Evolutionary conservation across 1,139 yeast species (phyloP).

Genomic region (Blastobotrys proliferans): DNA sequence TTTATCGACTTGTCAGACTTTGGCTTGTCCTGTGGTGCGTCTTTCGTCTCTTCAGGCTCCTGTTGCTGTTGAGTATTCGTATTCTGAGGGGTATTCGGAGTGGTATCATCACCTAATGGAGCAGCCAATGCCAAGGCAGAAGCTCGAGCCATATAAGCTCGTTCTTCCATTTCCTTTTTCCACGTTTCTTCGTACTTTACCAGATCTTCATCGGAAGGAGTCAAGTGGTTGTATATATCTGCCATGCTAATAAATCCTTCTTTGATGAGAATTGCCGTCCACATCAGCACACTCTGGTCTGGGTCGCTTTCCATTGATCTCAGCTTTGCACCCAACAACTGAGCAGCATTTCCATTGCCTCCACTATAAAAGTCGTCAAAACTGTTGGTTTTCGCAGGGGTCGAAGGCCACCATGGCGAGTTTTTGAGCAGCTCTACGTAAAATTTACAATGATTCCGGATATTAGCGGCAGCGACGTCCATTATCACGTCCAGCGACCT

Average conservation of each 20-base stretch:
- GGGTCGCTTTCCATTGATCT: background rate
- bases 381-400: conserved; percentile 36
- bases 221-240: conserved; percentile 53
- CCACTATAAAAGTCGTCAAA: conserved; percentile 41
- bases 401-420: conserved; percentile 66
- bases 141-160: conserved; percentile 61
- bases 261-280: conserved; percentile 56
- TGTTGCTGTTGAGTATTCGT: conserved; percentile 16
- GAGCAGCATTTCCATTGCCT: conserved; percentile 59
- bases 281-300: conserved; percentile 36
- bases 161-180: conserved; percentile 53
- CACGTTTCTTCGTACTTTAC: conserved; percentile 43
- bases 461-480: conserved; percentile 45
- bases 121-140: conserved; percentile 87
- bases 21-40: conserved; percentile 11
- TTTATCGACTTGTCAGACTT: conserved; percentile 29
- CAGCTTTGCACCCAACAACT: conserved; percentile 56
- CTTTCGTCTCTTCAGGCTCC: conserved; percentile 15
- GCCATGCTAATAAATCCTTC: conserved; percentile 66
- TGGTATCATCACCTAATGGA: conserved; percentile 60
- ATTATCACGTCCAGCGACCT: conserved; percentile 62
- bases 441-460: conserved; percentile 46
- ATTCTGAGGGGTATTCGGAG: conserved; percentile 16
- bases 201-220: conserved; percentile 45
- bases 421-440: conserved; percentile 46